Conservation (phyloP, 805 yeast genomes). For the Lachancea nothofagi region DNA sequence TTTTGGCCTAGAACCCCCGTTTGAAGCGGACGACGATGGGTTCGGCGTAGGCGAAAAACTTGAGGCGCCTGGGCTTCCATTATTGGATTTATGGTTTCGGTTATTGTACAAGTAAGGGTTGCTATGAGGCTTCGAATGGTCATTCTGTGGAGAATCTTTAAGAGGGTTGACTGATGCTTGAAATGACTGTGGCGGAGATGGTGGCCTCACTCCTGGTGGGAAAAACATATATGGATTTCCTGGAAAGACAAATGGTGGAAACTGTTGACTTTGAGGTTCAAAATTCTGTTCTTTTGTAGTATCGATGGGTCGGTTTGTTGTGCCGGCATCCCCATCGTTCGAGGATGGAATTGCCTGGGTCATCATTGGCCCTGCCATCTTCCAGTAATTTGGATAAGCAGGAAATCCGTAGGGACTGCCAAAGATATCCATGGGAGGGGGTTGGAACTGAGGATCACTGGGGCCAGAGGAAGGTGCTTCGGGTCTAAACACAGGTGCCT, state of each 20-base stretch:
- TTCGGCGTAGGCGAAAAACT: constrained; percentile 1
- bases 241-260: constrained; percentile 8
- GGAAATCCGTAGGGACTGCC: constrained; percentile 4
- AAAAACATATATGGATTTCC: constrained; percentile 9
- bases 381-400: constrained; percentile 8
- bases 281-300: background rate
- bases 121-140: constrained; percentile 3
- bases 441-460: constrained; percentile 1
- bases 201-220: constrained; percentile 14
- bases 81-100: constrained; percentile 1
- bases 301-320: background rate
- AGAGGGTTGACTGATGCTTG: constrained; percentile 2
- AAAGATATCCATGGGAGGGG: constrained; percentile 5
- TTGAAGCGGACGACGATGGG: background rate
- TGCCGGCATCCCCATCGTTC: background rate
- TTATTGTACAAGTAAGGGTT: constrained; percentile 10
- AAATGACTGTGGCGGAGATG: constrained; percentile 19
- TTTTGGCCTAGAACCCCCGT: constrained; percentile 5
- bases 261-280: constrained; percentile 14
- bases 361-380: constrained; percentile 11
- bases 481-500: constrained; percentile 27
- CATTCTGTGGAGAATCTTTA: background rate
- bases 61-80: constrained; percentile 1
- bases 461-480: constrained; percentile 3
- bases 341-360: constrained; percentile 13